phyloP scores from a whole-genome alignment of 225 moss, liverwort and hornwort species.

The Takakia lepidozioides region DNA sequence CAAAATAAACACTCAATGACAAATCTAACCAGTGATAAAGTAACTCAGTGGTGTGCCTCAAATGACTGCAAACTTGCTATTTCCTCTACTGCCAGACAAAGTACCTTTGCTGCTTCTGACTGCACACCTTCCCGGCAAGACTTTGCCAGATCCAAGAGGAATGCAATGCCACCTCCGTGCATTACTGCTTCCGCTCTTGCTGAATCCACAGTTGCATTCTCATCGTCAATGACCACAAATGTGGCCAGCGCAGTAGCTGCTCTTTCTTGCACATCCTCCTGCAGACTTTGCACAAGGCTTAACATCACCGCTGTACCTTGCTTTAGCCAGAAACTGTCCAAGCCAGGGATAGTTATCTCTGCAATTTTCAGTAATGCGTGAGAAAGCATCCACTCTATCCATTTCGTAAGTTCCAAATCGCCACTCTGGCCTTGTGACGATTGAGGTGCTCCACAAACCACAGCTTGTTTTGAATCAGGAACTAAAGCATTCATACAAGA shows the following conservation, averaged over 20 bases:
- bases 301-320: slow-evolving; percentile 88
- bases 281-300: slow-evolving; percentile 59
- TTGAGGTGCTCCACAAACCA: no score
- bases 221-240: slow-evolving; percentile 85
- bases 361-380: slow-evolving; percentile 76
- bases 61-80: no score
- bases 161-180: slow-evolving; percentile 83
- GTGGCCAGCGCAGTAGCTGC: slow-evolving; percentile 86
- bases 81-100: no score
- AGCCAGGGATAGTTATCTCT: slow-evolving; percentile 60
- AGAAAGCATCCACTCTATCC: slow-evolving; percentile 87
- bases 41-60: no score
- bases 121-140: slow-evolving; percentile 83
- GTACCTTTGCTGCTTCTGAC: slow-evolving; percentile 92
- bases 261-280: slow-evolving; percentile 88
- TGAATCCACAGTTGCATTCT: slow-evolving; percentile 73
- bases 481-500: slow-evolving; percentile 4
- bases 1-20: no score
- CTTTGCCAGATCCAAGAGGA: slow-evolving; percentile 72
- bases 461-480: no score
- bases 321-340: slow-evolving; percentile 79
- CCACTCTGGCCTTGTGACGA: slow-evolving; percentile 3
- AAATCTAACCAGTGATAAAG: no score
- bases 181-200: slow-evolving; percentile 87
- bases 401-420: slow-evolving; percentile 37